These are phyloP conservation scores for Russula emetica DNA, from an alignment of 768 basidiomycete genomes.

Conservation along the genomic window DNA sequence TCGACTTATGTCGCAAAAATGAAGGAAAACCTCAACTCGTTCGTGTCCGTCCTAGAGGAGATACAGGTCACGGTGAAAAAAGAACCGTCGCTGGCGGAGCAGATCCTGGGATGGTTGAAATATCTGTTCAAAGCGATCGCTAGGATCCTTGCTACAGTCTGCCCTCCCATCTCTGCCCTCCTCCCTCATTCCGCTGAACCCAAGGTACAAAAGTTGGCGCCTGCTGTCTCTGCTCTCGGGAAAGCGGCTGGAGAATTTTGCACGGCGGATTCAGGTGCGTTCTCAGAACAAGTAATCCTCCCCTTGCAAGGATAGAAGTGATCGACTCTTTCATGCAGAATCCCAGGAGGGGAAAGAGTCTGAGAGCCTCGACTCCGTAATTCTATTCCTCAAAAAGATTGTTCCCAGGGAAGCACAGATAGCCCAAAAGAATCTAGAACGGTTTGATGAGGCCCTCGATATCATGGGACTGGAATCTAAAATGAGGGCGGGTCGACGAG, in stretches of 20 bases:
- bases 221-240: slow-evolving; percentile 13
- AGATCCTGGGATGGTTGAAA: slow-evolving; percentile 19
- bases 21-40: slow-evolving; percentile 1
- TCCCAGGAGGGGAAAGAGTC: slow-evolving; percentile 2
- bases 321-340: slow-evolving; percentile 3
- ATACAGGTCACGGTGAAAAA: neutral
- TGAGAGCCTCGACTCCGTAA: slow-evolving; percentile 11
- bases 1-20: slow-evolving; percentile 5
- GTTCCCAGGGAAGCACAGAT: slow-evolving; percentile 18
- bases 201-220: neutral
- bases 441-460: slow-evolving; percentile 19
- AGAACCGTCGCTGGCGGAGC: slow-evolving; percentile 1
- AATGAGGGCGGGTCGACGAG: slow-evolving; percentile 17
- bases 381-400: slow-evolving; percentile 19
- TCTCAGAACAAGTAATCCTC: neutral
- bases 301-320: neutral
- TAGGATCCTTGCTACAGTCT: slow-evolving; percentile 3
- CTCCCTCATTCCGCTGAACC: too few species aligned
- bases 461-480: slow-evolving; percentile 18
- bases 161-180: neutral
- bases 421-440: slow-evolving; percentile 9
- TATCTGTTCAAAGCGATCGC: slow-evolving; percentile 16
- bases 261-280: slow-evolving; percentile 4
- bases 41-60: slow-evolving; percentile 17
- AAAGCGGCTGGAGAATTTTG: slow-evolving; percentile 11